Evolutionary conservation across 768 basidiomycete genomes (phyloP), one percentile per base, ranked within the genome.

Genomic region (Hortiboletus flavorubellus): DNA sequence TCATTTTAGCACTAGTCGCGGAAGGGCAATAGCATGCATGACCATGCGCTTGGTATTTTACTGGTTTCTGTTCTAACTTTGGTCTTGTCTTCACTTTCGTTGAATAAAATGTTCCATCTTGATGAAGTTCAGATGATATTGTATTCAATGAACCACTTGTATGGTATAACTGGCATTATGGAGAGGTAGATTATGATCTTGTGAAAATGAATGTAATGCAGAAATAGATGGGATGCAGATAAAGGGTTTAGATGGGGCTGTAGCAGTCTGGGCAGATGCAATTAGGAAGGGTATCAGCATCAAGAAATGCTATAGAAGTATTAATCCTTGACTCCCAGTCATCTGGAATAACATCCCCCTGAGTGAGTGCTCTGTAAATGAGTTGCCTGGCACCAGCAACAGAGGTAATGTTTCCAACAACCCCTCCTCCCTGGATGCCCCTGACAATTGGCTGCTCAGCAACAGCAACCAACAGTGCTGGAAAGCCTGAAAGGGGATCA

Each of bases 361-460:
- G 67, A 8, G 51, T 59, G n/a, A 82, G 59, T 2, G 66, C 63
- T 1, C 51, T 60, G 57, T 77, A 78, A 21, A 85, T 78, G n/a
- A 82, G 54, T 33, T 71, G 65, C 43, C 84, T 71, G 1, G 84
- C 82, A 0, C 67, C 61, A 8, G 75, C 65, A 4, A 86, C 83
- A 23, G 75, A 62, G 1, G 67, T 56, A 0, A 82, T 64, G 56
- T 85, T 86, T 2, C 84, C 84, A 2, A 76, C 73, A 0, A 84
- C 59, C 1, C 82, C 80, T 0, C 78, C 78, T 1, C 44, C 59
- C 4, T 66, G 62, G 0, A 58, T 69, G 0, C 84, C 84, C 21
- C 78, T 75, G 8, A 83, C 68, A 39, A 86, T 81, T 0, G 78
- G 84, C 60, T 83, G 84, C 29, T 73, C 64, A 0, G 84, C 84